Conservation (phyloP, 2,329 filamentous ascomycete genomes). For the Ophiostoma sp. region DNA sequence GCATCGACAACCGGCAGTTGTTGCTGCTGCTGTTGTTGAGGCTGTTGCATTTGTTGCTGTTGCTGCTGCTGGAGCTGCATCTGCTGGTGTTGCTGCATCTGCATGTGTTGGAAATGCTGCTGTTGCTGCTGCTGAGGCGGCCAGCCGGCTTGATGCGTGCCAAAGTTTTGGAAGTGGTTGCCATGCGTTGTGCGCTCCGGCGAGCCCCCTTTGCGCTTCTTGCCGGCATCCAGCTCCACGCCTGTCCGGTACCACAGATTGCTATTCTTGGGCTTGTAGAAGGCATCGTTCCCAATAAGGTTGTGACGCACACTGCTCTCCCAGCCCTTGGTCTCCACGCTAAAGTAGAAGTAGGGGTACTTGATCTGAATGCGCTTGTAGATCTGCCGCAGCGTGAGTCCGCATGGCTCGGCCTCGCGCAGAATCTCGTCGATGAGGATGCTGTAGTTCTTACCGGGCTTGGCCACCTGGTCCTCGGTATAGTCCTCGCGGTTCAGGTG, state of each 20-base stretch:
- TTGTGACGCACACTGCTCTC: constrained; percentile 62
- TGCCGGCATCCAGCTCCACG: constrained; percentile 55
- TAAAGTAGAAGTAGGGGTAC: constrained; percentile 57
- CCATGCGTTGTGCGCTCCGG: constrained; percentile 42
- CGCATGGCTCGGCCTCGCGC: constrained; percentile 48
- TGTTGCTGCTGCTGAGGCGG: constrained; percentile 17
- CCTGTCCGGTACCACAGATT: constrained; percentile 55
- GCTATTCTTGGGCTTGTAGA: constrained; percentile 53
- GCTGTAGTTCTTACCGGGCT: constrained; percentile 59
- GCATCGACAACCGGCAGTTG: constrained; percentile 8
- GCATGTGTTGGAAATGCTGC: constrained; percentile 14
- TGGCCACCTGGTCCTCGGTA: constrained; percentile 53
- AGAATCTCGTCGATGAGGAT: constrained; percentile 57
- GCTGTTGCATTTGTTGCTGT: constrained; percentile 9
- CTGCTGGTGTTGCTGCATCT: constrained; percentile 14
- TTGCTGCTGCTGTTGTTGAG: constrained; percentile 17
- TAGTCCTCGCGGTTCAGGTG: constrained; percentile 52
- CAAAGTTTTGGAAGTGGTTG: constrained; percentile 24
- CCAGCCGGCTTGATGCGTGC: not conserved
- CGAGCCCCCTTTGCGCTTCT: constrained; percentile 53
- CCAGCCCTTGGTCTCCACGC: constrained; percentile 59
- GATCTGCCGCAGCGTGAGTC: constrained; percentile 56
- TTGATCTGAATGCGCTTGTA: constrained; percentile 56
- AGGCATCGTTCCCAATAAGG: constrained; percentile 57
- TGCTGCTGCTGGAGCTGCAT: constrained; percentile 16